Evolutionary conservation across 768 basidiomycete species (phyloP).

Genomic region (Macrolepiota fuliginosa): DNA sequence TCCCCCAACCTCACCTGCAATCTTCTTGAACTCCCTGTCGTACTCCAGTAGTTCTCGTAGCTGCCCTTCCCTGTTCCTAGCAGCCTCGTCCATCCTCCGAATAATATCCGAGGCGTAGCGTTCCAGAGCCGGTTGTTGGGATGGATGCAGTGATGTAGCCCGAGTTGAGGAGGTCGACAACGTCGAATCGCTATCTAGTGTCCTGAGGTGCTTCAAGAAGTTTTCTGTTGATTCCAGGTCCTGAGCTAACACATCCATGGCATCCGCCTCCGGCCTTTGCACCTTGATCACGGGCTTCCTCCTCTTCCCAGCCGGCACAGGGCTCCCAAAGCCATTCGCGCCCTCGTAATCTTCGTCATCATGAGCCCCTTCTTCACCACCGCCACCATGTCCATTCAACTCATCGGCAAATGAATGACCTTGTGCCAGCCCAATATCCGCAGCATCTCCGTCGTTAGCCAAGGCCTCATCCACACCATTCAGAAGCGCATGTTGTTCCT

Average conservation of each 20-base stretch:
- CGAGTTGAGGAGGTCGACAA: conserved; percentile 4
- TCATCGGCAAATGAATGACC: conserved; percentile 44
- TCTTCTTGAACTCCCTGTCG: conserved; percentile 77
- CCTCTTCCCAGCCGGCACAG: conserved; percentile 25
- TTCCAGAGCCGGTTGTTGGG: conserved; percentile 54
- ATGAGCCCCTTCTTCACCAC: conserved; percentile 18
- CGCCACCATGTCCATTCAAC: conserved; percentile 25
- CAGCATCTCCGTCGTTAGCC: conserved; percentile 23
- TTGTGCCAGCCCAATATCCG: conserved; percentile 25
- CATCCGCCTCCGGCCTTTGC: conserved; percentile 45
- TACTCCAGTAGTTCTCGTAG: conserved; percentile 74
- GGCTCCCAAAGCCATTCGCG: conserved; percentile 22
- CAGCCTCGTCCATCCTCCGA: conserved; percentile 70
- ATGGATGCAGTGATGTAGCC: conserved; percentile 12
- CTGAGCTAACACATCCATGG: conserved; percentile 70
- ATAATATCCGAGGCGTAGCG: conserved; percentile 73
- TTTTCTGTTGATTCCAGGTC: conserved; percentile 76
- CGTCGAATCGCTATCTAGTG: conserved; percentile 56
- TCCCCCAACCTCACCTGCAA: conserved; percentile 76
- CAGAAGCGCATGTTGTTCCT: conserved; percentile 21
- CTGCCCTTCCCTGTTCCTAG: conserved; percentile 77
- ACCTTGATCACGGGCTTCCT: conserved; percentile 22
- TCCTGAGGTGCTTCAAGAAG: conserved; percentile 71
- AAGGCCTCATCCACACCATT: conserved; percentile 27
- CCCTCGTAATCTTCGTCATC: conserved; percentile 5